Evolutionary conservation across 495 filamentous ascomycete genomes (phyloP).

Genomic region (Aspergillus avenaceus): DNA sequence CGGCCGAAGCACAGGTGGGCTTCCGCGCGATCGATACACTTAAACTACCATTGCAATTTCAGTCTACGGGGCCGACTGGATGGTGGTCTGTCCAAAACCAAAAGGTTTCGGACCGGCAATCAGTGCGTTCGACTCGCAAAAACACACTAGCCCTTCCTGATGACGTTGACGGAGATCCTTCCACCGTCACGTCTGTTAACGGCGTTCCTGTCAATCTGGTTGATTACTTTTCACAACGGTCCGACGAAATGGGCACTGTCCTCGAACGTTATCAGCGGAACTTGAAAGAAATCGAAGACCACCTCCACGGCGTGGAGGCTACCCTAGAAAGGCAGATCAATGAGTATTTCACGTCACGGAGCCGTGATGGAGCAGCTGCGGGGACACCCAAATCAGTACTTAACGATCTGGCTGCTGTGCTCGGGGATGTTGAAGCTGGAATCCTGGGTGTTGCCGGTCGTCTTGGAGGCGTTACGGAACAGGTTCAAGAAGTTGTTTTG

Average conservation of each 20-base stretch:
- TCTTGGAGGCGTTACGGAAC: slow-evolving; percentile 64
- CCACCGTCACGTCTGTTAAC: slow-evolving; percentile 33
- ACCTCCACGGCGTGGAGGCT: slow-evolving; percentile 70
- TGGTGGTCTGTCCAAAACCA: slow-evolving; percentile 47
- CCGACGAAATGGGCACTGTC: slow-evolving; percentile 65
- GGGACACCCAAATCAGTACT: slow-evolving; percentile 44
- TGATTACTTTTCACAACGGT: slow-evolving; percentile 68
- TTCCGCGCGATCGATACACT: slow-evolving; percentile 75
- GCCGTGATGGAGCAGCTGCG: slow-evolving; percentile 40
- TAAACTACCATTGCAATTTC: slow-evolving; percentile 70
- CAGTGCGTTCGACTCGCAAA: slow-evolving; percentile 38
- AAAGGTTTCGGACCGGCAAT: slow-evolving; percentile 36
- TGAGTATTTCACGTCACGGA: slow-evolving; percentile 56
- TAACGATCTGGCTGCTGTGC: slow-evolving; percentile 59
- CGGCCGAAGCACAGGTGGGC: slow-evolving; percentile 64
- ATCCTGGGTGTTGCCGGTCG: slow-evolving; percentile 72
- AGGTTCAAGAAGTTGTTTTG: slow-evolving; percentile 62
- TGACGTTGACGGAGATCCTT: slow-evolving; percentile 56
- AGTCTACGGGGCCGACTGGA: slow-evolving; percentile 39
- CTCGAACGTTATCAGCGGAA: slow-evolving; percentile 63
- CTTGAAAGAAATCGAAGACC: slow-evolving; percentile 76
- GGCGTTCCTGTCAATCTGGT: slow-evolving; percentile 57
- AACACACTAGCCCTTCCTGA: slow-evolving; percentile 47
- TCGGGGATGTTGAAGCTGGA: slow-evolving; percentile 74
- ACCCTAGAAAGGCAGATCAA: slow-evolving; percentile 66